Conservation (phyloP, 805 yeast species). For the Candida railenensis region DNA sequence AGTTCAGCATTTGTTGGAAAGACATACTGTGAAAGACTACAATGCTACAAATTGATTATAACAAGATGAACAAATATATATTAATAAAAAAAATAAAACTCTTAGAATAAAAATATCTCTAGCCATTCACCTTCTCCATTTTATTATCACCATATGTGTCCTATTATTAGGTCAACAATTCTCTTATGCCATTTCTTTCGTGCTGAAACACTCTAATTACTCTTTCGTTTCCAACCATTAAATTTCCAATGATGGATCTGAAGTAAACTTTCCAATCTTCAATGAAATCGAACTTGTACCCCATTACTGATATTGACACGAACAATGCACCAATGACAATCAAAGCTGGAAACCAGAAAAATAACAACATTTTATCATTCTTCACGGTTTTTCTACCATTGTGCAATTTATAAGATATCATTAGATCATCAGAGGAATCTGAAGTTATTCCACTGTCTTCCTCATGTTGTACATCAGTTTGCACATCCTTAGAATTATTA, state of each 20-base stretch:
- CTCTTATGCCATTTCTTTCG: constrained; percentile 1
- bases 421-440: constrained; percentile 45
- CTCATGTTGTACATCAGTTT: constrained; percentile 10
- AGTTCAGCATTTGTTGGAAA: too few relatives aligned
- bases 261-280: constrained; percentile 32
- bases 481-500: constrained; percentile 9
- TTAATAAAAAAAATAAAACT: neutral
- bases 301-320: constrained; percentile 41
- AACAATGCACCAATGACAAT: constrained; percentile 53
- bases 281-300: constrained; percentile 35
- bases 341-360: constrained; percentile 87
- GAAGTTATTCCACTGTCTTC: constrained; percentile 35
- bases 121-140: neutral
- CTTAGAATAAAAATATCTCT: neutral
- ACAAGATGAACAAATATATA: neutral
- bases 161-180: constrained; percentile 3
- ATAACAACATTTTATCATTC: constrained; percentile 80
- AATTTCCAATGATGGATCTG: constrained; percentile 39
- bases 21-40: too few relatives aligned
- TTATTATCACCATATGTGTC: too few relatives aligned
- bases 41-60: too few relatives aligned
- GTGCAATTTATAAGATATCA: constrained; percentile 35
- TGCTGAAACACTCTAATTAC: constrained; percentile 34
- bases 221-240: constrained; percentile 45
- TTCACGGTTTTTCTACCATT: constrained; percentile 48